Evolutionary conservation across 306 rosid genomes (phyloP).

Genomic region (Oxytropis ochrocephala): DNA sequence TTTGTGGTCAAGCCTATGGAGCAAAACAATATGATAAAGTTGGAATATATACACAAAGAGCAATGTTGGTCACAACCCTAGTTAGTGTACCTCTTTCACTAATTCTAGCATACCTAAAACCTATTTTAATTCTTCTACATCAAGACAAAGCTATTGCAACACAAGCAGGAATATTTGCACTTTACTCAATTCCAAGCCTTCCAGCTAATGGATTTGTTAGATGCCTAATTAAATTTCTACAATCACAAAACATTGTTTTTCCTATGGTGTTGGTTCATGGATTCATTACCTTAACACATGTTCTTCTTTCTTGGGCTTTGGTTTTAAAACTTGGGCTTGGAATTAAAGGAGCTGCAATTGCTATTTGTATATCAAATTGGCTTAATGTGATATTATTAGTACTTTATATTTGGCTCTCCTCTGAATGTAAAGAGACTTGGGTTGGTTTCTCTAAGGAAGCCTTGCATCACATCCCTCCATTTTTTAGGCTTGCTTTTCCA

Average conservation of each 20-base stretch:
- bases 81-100: constrained; percentile 41
- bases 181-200: constrained; percentile 56
- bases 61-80: constrained; percentile 36
- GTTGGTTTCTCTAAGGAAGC: constrained; percentile 57
- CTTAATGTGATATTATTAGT: constrained; percentile 36
- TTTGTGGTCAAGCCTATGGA: constrained; percentile 76
- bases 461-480: constrained; percentile 32
- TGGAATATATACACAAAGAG: constrained; percentile 64
- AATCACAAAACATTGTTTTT: constrained; percentile 59
- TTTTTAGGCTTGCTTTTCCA: constrained; percentile 55
- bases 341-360: constrained; percentile 57
- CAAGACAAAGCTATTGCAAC: constrained; percentile 50
- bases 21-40: constrained; percentile 57
- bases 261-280: constrained; percentile 60
- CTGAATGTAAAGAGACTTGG: constrained; percentile 59
- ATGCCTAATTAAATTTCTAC: constrained; percentile 55
- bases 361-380: constrained; percentile 57
- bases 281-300: constrained; percentile 34
- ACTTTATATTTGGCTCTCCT: constrained; percentile 46
- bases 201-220: constrained; percentile 50
- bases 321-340: constrained; percentile 54
- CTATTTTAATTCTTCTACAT: constrained; percentile 35
- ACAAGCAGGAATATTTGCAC: constrained; percentile 48
- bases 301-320: constrained; percentile 47
- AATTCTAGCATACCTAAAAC: constrained; percentile 41